Evolutionary conservation across 2,329 filamentous ascomycete species (phyloP).

Genomic region (Phyllosticta capitalensis): DNA sequence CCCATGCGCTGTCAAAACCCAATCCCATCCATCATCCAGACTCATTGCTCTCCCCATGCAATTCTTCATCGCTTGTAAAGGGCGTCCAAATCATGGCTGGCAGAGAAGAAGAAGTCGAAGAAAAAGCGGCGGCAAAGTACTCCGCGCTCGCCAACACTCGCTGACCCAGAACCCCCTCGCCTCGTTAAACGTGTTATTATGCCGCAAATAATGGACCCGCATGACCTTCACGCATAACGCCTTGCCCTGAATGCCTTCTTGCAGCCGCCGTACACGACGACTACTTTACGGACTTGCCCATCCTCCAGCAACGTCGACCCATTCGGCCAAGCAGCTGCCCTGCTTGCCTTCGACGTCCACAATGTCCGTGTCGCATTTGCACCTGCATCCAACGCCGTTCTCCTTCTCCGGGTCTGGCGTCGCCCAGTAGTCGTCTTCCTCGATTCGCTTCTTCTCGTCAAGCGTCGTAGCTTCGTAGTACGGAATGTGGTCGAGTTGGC

Average conservation of each 20-base stretch:
- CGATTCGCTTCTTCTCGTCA: slow-evolving; percentile 72
- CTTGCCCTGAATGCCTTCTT: slow-evolving; percentile 2
- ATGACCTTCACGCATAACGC: slow-evolving; percentile 10
- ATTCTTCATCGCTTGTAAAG: neutral
- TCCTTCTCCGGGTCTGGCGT: slow-evolving; percentile 78
- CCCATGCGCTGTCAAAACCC: slow-evolving; percentile 1
- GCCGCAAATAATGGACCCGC: slow-evolving; percentile 9
- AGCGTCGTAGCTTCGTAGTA: slow-evolving; percentile 73
- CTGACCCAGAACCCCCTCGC: slow-evolving; percentile 3
- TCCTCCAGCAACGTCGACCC: slow-evolving; percentile 94
- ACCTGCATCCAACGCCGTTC: slow-evolving; percentile 93
- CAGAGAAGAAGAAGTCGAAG: neutral
- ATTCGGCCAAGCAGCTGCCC: slow-evolving; percentile 87
- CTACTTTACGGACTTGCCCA: slow-evolving; percentile 56
- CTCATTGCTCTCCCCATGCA: neutral
- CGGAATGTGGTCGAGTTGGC: slow-evolving; percentile 70
- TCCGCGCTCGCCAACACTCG: slow-evolving; percentile 8
- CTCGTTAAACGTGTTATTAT: slow-evolving; percentile 10
- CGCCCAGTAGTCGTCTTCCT: slow-evolving; percentile 96
- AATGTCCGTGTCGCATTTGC: slow-evolving; percentile 93
- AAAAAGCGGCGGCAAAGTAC: neutral
- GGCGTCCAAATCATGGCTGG: neutral
- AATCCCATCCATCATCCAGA: neutral
- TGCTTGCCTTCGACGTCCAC: slow-evolving; percentile 97
- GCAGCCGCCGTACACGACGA: neutral